phyloP scores from a whole-genome alignment of 108 stramenopile genomes.

The Cyclotella atomus region DNA sequence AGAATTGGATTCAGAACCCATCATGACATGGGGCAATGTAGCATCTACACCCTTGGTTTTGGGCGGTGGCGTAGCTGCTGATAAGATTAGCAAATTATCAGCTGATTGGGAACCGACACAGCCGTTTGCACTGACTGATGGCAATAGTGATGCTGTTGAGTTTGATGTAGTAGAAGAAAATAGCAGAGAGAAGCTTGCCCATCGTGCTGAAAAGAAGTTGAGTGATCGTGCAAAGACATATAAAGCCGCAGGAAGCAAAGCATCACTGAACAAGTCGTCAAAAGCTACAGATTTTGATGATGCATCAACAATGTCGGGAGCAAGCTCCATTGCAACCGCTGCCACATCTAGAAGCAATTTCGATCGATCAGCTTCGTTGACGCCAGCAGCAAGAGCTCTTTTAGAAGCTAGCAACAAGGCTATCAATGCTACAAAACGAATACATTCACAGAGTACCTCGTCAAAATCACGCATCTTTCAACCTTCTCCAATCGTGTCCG shows the following conservation, averaged over 20 bases:
- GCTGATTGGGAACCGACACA: slow-evolving; percentile 36
- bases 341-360: slow-evolving; percentile 6
- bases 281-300: neutral
- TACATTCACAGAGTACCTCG: neutral
- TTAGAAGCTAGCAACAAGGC: slow-evolving; percentile 31
- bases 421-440: slow-evolving; percentile 1
- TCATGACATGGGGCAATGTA: slow-evolving; percentile 79
- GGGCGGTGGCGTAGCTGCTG: slow-evolving; percentile 28
- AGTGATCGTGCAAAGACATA: slow-evolving; percentile 32
- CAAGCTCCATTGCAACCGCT: neutral
- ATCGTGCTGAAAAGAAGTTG: slow-evolving; percentile 32
- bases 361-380: slow-evolving; percentile 46
- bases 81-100: slow-evolving; percentile 5
- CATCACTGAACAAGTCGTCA: neutral
- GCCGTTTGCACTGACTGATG: neutral
- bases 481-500: slow-evolving; percentile 12
- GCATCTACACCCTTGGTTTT: slow-evolving; percentile 66
- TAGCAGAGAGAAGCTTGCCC: slow-evolving; percentile 36
- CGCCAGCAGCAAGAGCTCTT: slow-evolving; percentile 58
- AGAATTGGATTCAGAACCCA: slow-evolving; percentile 50
- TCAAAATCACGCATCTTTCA: slow-evolving; percentile 39
- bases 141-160: slow-evolving; percentile 10
- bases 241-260: slow-evolving; percentile 23
- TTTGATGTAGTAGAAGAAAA: slow-evolving; percentile 47
- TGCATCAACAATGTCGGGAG: neutral